Conservation (phyloP, 495 filamentous ascomycete genomes). For the Pyronema omphalodes region DNA sequence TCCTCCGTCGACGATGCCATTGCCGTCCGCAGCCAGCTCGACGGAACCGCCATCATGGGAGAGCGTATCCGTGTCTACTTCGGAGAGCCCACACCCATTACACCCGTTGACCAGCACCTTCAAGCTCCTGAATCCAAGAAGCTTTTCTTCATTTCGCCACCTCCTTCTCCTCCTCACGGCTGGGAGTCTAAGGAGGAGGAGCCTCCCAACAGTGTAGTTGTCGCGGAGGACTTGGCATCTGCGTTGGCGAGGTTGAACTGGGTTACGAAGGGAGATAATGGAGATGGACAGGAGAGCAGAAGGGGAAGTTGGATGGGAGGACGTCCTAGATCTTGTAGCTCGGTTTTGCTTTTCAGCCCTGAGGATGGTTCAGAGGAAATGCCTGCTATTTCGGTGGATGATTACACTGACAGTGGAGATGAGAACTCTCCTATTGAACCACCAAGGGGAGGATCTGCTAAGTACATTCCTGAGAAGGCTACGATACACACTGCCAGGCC, state of each 20-base stretch:
- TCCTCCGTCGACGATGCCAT: slow-evolving; percentile 53
- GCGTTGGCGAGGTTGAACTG: slow-evolving; percentile 49
- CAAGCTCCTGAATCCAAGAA: slow-evolving; percentile 70
- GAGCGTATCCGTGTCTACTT: slow-evolving; percentile 70
- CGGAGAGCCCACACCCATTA: slow-evolving; percentile 53
- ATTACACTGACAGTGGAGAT: slow-evolving; percentile 47
- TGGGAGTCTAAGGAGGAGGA: slow-evolving; percentile 84
- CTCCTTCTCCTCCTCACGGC: slow-evolving; percentile 75
- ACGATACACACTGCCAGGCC: slow-evolving; percentile 54
- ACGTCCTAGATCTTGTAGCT: slow-evolving; percentile 30
- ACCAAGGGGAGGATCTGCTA: slow-evolving; percentile 31
- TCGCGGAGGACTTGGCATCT: slow-evolving; percentile 70
- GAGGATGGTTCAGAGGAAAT: slow-evolving; percentile 26
- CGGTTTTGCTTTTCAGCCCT: slow-evolving; percentile 21
- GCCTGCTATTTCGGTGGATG: slow-evolving; percentile 80
- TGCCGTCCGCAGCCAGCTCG: slow-evolving; percentile 40
- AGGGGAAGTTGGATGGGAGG: slow-evolving; percentile 18
- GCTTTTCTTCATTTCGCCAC: slow-evolving; percentile 92
- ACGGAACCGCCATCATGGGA: slow-evolving; percentile 42
- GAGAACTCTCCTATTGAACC: slow-evolving; percentile 34
- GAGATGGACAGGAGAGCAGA: neutral
- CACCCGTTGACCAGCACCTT: slow-evolving; percentile 48
- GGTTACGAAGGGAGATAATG: slow-evolving; percentile 6
- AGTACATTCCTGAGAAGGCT: neutral
- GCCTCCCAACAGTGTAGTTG: slow-evolving; percentile 82